A percentile compares a stretch with the other conserved stretches of the same genome.
phyloP scores from a whole-genome alignment of 495 filamentous ascomycete genomes.

The Pyrenula massariospora region DNA sequence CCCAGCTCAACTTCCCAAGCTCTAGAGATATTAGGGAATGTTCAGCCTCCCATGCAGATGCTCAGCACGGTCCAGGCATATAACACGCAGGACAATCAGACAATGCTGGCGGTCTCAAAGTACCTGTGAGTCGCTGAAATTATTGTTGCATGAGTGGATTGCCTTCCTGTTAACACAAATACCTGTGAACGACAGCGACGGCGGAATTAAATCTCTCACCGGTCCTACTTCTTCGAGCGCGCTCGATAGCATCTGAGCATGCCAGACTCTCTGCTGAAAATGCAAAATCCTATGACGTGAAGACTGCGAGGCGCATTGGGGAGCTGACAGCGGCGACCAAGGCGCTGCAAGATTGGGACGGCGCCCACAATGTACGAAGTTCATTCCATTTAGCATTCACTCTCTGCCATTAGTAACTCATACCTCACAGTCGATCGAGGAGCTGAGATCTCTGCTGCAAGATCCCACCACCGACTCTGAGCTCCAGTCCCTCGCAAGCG shows the following conservation, averaged over 20 bases:
- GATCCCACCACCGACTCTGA: constrained; percentile 52
- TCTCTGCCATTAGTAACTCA: constrained; percentile 2
- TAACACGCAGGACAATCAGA: not conserved
- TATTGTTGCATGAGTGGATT: too few species aligned
- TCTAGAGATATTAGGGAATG: not conserved
- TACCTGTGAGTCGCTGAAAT: not conserved
- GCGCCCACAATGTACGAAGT: constrained; percentile 26
- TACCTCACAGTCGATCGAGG: constrained; percentile 34
- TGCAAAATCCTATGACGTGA: constrained; percentile 53
- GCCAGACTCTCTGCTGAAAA: constrained; percentile 45
- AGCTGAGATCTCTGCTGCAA: constrained; percentile 44
- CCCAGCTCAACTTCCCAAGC: not conserved
- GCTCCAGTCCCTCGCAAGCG: constrained; percentile 55
- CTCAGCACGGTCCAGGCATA: not conserved
- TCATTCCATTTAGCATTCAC: constrained; percentile 2
- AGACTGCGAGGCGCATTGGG: constrained; percentile 63
- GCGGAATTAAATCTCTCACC: constrained; percentile 36
- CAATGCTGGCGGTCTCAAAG: not conserved
- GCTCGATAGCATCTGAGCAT: constrained; percentile 55
- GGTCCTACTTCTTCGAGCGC: constrained; percentile 52
- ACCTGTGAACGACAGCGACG: too few species aligned
- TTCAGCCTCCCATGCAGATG: not conserved
- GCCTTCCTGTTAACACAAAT: too few species aligned
- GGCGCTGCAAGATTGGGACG: constrained; percentile 56
- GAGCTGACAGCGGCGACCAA: constrained; percentile 57